Percentiles rank a stretch among this genome's conserved stretches.
phyloP scores from a whole-genome alignment of 768 basidiomycete genomes.

The Suillus decipiens region DNA sequence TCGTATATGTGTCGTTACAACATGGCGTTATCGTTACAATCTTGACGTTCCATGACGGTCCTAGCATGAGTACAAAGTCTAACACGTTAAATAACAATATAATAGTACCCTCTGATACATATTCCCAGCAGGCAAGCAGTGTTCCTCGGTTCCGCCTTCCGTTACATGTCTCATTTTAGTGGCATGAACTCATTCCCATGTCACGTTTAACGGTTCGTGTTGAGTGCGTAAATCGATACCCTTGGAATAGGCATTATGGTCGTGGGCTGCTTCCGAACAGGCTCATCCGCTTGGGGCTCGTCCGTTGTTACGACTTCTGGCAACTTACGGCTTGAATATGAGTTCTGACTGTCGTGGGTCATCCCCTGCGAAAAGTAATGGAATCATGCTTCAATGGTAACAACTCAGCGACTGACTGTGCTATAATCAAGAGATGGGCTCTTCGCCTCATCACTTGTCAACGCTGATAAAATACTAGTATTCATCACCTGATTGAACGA shows the following conservation, averaged over 20 bases:
- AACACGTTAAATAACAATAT: neutral
- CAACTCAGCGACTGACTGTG: slow-evolving; percentile 2
- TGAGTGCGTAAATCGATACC: neutral
- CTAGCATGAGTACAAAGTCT: neutral
- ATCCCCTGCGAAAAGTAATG: neutral
- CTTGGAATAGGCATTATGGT: neutral
- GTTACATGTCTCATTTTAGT: neutral
- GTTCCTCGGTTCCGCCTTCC: neutral
- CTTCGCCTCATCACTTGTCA: slow-evolving; percentile 1
- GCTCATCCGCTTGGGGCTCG: neutral
- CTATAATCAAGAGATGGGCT: slow-evolving; percentile 7
- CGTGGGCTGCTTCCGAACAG: neutral
- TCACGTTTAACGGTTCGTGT: neutral
- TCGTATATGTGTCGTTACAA: neutral
- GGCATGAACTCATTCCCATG: neutral
- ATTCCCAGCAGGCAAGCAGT: neutral
- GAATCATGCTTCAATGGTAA: neutral
- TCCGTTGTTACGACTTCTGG: neutral
- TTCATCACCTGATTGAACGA: neutral
- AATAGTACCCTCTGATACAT: neutral
- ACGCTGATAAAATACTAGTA: slow-evolving; percentile 5
- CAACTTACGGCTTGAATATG: slow-evolving; percentile 6
- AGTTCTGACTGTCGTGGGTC: neutral
- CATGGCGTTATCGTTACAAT: neutral
- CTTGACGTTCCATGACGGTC: no score